A percentile compares a stretch with the other conserved stretches of the same genome.
Conservation (phyloP, 2,329 filamentous ascomycete genomes). For the Atkinsonella hypoxylon region DNA sequence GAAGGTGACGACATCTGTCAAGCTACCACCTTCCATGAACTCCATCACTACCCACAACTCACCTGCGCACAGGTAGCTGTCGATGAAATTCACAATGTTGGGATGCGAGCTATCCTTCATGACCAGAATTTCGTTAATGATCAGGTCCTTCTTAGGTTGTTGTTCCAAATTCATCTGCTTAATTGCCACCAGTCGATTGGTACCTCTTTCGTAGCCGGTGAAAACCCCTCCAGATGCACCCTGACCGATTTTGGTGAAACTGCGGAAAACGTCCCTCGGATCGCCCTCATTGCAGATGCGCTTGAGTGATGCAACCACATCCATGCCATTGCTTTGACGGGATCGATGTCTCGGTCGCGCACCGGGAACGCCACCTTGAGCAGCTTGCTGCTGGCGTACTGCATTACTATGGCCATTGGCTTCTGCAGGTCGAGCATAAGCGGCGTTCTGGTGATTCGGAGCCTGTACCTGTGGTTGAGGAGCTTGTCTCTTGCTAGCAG, state of each 20-base stretch:
- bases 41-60: slow-evolving; percentile 99
- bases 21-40: slow-evolving; percentile 96
- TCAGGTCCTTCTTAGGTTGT: slow-evolving; percentile 96
- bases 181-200: slow-evolving; percentile 85
- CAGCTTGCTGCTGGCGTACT: slow-evolving; percentile 26
- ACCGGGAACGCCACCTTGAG: slow-evolving; percentile 28
- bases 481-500: slow-evolving; percentile 57
- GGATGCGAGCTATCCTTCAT: slow-evolving; percentile 99
- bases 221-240: slow-evolving; percentile 94
- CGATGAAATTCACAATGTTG: slow-evolving; percentile 98
- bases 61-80: slow-evolving; percentile 80
- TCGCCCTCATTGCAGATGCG: slow-evolving; percentile 86
- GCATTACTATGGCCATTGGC: slow-evolving; percentile 20
- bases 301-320: slow-evolving; percentile 73
- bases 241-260: slow-evolving; percentile 90
- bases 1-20: slow-evolving; percentile 97
- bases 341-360: slow-evolving; percentile 64
- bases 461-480: slow-evolving; percentile 18
- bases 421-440: slow-evolving; percentile 18
- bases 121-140: slow-evolving; percentile 97
- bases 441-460: slow-evolving; percentile 13
- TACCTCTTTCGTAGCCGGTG: slow-evolving; percentile 74
- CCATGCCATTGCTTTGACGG: slow-evolving; percentile 67
- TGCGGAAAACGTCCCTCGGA: slow-evolving; percentile 75
- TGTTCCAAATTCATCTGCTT: slow-evolving; percentile 99